Evolutionary conservation across 116 monocot species (phyloP).

Genomic region (Phalaenopsis hybrid): DNA sequence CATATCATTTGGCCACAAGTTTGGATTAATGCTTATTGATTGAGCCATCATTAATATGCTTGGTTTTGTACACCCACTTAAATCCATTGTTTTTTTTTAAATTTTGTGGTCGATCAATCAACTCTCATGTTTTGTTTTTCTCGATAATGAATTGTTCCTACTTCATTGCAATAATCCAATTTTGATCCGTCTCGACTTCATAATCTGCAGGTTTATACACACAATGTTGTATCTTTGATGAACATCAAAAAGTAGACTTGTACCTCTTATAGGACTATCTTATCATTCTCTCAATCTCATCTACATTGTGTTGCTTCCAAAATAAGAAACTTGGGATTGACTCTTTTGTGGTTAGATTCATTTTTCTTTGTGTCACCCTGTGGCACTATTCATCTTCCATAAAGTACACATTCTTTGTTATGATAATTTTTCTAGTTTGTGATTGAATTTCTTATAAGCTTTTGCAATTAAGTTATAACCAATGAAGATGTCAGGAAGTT

Average conservation of each 20-base stretch:
- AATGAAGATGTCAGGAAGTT: neutral
- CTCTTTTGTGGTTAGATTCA: no score
- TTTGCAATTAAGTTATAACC: neutral
- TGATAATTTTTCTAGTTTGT: neutral
- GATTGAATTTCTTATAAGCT: neutral
- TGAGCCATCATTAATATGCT: neutral
- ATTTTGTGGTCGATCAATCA: neutral
- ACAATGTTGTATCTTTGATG: neutral
- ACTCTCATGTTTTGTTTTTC: constrained; percentile 4
- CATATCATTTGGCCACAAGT: constrained; percentile 8
- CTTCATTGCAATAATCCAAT: constrained; percentile 9
- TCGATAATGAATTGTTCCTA: neutral
- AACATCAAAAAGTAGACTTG: neutral
- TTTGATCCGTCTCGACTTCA: neutral
- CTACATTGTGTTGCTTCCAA: neutral
- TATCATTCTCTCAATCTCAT: neutral
- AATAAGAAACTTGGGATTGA: neutral
- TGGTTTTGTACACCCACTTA: constrained; percentile 14
- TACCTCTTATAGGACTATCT: neutral
- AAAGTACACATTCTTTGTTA: constrained; percentile 3
- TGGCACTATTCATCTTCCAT: constrained; percentile 1
- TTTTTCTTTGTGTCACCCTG: neutral
- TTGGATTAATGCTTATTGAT: constrained; percentile 3
- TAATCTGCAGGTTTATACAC: neutral
- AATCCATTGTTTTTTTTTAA: neutral